phyloP scores from a whole-genome alignment of 2,329 filamentous ascomycete species.

The Colletotrichum orbiculare region DNA sequence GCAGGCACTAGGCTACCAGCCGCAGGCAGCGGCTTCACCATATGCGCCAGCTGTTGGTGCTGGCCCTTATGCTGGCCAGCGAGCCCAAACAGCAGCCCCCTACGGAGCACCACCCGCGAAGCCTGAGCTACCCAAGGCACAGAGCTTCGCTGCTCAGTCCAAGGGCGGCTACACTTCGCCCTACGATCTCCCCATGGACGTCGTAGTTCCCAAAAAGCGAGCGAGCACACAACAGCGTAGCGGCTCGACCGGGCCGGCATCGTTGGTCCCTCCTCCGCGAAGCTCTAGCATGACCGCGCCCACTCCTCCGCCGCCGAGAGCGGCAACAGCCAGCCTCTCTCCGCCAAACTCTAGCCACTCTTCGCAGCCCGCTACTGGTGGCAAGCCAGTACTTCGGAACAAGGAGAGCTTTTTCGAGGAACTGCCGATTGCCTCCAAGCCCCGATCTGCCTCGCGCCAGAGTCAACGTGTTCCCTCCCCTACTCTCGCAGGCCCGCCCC shows the following conservation, averaged over 20 bases:
- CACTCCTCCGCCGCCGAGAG: constrained; percentile 37
- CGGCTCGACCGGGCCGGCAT: constrained; percentile 46
- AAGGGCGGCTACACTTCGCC: constrained; percentile 95
- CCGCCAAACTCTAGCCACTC: constrained; percentile 53
- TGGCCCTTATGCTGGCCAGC: constrained; percentile 38
- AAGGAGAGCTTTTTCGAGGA: constrained; percentile 81
- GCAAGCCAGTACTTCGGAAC: constrained; percentile 48
- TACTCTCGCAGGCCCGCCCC: constrained; percentile 49
- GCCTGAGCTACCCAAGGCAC: constrained; percentile 66
- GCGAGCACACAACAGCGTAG: constrained; percentile 66
- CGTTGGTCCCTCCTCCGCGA: constrained; percentile 62
- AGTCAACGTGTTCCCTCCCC: constrained; percentile 58
- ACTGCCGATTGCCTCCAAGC: constrained; percentile 71
- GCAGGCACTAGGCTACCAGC: constrained; percentile 40
- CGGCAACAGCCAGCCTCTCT: constrained; percentile 31
- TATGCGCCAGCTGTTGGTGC: constrained; percentile 35
- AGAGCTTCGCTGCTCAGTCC: constrained; percentile 90
- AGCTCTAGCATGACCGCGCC: constrained; percentile 68
- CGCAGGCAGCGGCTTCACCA: constrained; percentile 33
- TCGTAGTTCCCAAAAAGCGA: constrained; percentile 78
- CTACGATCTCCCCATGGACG: constrained; percentile 93
- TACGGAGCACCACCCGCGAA: constrained; percentile 52
- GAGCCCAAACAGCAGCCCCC: constrained; percentile 43
- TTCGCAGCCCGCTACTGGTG: constrained; percentile 47
- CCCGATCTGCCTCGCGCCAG: constrained; percentile 70